phyloP scores from a whole-genome alignment of 2,329 filamentous ascomycete species.

The Thelonectria blattea region DNA sequence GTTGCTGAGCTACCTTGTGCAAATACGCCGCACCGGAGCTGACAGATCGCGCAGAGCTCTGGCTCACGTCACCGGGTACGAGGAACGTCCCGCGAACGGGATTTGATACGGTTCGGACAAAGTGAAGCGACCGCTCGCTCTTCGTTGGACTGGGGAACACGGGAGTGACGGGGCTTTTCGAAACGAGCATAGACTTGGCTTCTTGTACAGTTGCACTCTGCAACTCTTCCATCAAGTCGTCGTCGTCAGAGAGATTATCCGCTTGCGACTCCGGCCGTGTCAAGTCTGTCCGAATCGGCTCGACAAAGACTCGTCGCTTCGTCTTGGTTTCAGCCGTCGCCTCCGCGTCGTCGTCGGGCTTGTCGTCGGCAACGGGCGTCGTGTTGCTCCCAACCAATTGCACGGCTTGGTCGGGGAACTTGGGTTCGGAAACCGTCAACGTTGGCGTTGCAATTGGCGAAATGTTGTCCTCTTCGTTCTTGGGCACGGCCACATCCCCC shows the following conservation, averaged over 20 bases:
- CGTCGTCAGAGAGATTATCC: conserved; percentile 69
- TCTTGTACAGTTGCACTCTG: conserved; percentile 82
- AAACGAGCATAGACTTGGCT: conserved; percentile 79
- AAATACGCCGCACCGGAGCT: conserved; percentile 64
- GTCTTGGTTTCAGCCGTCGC: conserved; percentile 25
- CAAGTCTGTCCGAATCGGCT: conserved; percentile 62
- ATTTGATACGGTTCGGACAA: conserved; percentile 56
- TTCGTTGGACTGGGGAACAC: conserved; percentile 53
- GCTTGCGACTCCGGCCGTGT: conserved; percentile 35
- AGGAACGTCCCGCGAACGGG: conserved; percentile 52
- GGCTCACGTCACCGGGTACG: conserved; percentile 53
- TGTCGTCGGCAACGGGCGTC: conserved; percentile 15
- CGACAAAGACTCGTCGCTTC: conserved; percentile 47
- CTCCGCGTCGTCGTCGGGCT: conserved; percentile 16
- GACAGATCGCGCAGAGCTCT: conserved; percentile 57
- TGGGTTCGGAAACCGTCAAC: conserved; percentile 34
- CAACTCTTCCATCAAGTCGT: conserved; percentile 84
- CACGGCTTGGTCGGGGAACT: conserved; percentile 40
- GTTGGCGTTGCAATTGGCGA: conserved; percentile 24
- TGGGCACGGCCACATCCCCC: conserved; percentile 17
- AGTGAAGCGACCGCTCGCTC: conserved; percentile 39
- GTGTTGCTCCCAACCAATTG: conserved; percentile 29
- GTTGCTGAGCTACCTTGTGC: conserved; percentile 60
- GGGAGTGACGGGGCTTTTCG: conserved; percentile 81
- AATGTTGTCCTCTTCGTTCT: conserved; percentile 22